Base-by-base conservation (phyloP, 345 rosid species). In the Populus euphratica region DNA sequence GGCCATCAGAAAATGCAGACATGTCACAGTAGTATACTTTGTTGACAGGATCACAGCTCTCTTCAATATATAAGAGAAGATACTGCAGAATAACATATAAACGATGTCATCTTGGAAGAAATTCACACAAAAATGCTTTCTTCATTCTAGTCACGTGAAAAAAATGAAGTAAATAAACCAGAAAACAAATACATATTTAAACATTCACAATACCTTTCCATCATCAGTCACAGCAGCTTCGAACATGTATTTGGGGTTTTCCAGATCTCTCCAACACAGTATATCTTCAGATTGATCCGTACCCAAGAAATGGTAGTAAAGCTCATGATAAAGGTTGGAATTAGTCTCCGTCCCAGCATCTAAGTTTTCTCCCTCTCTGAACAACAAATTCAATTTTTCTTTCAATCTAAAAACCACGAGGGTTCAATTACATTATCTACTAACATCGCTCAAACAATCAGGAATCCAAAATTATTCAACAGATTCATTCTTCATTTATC, bases 301-400 rank as follows among this genome's bases (percentile, higher is more conserved):
- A 44, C 96, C 97, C 36, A 92, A 67, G 49, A 92, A 86, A 87
- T 96, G 99, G 82, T 96, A 96, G 83, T 86, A 92, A 21, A 92
- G 21, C 84, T 92, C 91, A 1, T 96, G 96, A 82, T 91, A 82
- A 76, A 96, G 93, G 80, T 91, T 96, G 36, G 97, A 69, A 76
- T 88, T 87, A 25, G 97, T 96, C 91, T 93, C 98, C 39, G 93
- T 93, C 59, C 98, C 99, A 75, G 97, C 98, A 91, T 96, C 99
- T 54, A 92, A 70, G 27, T 81, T 75, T 75, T 87, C 93, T 78
- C 92, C 96, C 80, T 91, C 93, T 83, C 99, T 96, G 78, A 82
- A 88, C 6, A 20, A 80, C 36, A 43, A 52, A 29, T 12, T 43
- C 33, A 69, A 33, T 7, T 44, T 36, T 70, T 69, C 31, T 47